Conservation (phyloP, 805 yeast genomes). For the Candida golubevii region DNA sequence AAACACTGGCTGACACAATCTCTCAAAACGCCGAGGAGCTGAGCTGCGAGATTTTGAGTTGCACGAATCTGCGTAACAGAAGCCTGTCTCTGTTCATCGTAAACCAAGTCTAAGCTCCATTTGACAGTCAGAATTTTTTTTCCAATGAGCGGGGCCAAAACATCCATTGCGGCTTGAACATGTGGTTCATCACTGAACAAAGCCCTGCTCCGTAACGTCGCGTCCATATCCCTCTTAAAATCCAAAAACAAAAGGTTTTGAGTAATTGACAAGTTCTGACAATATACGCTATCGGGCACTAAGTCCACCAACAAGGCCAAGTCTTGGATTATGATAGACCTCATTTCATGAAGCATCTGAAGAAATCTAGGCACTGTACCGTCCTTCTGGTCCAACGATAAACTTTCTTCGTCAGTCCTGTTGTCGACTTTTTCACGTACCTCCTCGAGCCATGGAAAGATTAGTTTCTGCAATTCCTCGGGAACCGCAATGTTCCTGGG, state of each 20-base stretch:
- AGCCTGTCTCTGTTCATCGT: too few relatives aligned
- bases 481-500: constrained; percentile 2
- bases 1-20: too few relatives aligned
- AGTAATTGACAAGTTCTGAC: neutral
- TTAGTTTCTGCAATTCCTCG: neutral
- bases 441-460: constrained; percentile 6
- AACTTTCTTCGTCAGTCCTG: neutral
- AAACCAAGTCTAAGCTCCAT: too few relatives aligned
- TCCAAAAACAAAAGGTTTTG: neutral
- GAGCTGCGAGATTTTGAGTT: too few relatives aligned
- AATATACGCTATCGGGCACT: constrained; percentile 1
- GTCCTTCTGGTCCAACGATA: neutral
- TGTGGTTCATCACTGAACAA: too few relatives aligned
- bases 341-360: constrained; percentile 2
- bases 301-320: constrained; percentile 4
- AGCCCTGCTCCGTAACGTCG: too few relatives aligned
- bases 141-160: too few relatives aligned
- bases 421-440: neutral
- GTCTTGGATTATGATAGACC: constrained; percentile 6
- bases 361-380: neutral
- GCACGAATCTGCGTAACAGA: too few relatives aligned
- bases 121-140: too few relatives aligned
- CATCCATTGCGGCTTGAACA: too few relatives aligned
- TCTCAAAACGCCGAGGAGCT: too few relatives aligned
- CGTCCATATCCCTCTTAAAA: too few relatives aligned